A percentile compares a stretch with the other conserved stretches of the same genome.
These are phyloP conservation scores for Nakazawaea peltata DNA, from an alignment of 805 yeast genomes.

Conservation along the genomic window DNA sequence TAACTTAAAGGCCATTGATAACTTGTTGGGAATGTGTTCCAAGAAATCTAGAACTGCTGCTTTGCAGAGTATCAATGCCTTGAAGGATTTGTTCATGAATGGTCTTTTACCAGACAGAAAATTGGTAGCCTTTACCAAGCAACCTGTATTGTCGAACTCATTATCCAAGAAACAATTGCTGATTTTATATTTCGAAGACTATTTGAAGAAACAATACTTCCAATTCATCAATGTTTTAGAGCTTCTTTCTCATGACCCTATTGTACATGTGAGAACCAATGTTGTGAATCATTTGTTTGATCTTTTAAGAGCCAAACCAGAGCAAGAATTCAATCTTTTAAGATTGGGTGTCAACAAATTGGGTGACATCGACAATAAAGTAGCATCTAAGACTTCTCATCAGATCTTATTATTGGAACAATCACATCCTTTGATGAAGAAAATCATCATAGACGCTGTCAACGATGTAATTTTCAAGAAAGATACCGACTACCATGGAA, in stretches of 20 bases:
- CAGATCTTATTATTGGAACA: conserved; percentile 74
- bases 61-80: conserved; percentile 79
- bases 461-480: conserved; percentile 73
- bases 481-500: conserved; percentile 75
- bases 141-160: conserved; percentile 40
- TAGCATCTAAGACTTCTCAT: conserved; percentile 81
- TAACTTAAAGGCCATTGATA: conserved; percentile 76
- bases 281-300: conserved; percentile 73
- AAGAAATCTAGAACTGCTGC: conserved; percentile 94
- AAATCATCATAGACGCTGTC: conserved; percentile 68
- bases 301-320: conserved; percentile 79
- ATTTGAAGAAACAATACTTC: conserved; percentile 70
- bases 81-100: conserved; percentile 78
- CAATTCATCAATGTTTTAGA: conserved; percentile 72
- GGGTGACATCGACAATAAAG: conserved; percentile 89
- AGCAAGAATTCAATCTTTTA: conserved; percentile 89
- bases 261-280: conserved; percentile 76
- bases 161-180: conserved; percentile 53
- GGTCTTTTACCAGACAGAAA: conserved; percentile 86
- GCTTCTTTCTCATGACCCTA: conserved; percentile 80
- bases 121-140: conserved; percentile 70
- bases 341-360: conserved; percentile 87
- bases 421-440: conserved; percentile 94
- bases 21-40: conserved; percentile 67
- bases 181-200: conserved; percentile 81